These are phyloP conservation scores for Colletotrichum sojae DNA, from an alignment of 2,329 filamentous ascomycete species.

Conservation along the genomic window DNA sequence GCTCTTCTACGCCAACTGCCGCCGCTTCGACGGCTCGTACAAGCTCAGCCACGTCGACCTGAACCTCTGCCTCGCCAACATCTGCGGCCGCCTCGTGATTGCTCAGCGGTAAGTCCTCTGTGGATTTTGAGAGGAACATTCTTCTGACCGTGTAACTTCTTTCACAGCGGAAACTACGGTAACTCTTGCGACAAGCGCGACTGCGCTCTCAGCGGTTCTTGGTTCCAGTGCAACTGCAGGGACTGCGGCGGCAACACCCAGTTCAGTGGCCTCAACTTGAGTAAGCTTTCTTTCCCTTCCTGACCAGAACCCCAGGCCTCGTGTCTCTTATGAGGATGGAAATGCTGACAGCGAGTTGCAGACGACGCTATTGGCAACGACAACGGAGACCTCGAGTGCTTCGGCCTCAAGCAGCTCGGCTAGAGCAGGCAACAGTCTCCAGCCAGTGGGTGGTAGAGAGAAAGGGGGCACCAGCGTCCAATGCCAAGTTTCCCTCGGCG, in stretches of 20 bases:
- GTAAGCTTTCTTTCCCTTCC: not conserved
- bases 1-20: no score
- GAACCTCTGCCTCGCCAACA: no score
- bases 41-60: no score
- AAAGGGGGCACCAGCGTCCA: not conserved
- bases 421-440: not conserved
- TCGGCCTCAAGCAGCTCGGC: not conserved
- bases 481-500: no score
- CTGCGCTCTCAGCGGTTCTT: not conserved
- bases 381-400: not conserved
- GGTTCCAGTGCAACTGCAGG: not conserved
- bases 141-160: no score
- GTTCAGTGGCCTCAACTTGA: not conserved
- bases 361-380: not conserved
- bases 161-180: not conserved
- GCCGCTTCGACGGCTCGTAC: no score
- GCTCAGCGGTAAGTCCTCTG: no score
- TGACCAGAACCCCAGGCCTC: not conserved
- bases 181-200: not conserved
- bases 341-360: not conserved
- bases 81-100: no score
- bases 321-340: not conserved
- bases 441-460: not conserved
- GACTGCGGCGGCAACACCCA: not conserved
- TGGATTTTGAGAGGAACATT: no score